phyloP scores from a whole-genome alignment of 805 yeast genomes.

The Starmera pachycereana region DNA sequence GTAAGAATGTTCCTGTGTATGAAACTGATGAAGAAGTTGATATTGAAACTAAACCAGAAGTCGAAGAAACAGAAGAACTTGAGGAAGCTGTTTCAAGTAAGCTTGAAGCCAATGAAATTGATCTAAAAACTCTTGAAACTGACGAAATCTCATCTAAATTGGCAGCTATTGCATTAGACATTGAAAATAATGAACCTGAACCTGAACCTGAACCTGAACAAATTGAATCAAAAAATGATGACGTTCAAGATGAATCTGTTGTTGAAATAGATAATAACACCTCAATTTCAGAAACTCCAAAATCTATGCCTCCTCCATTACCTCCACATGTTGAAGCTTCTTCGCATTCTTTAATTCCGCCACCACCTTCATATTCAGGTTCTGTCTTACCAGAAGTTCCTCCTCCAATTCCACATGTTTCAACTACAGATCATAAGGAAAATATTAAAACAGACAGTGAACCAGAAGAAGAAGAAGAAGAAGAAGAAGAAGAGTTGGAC shows the following conservation, averaged over 20 bases:
- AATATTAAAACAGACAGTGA: background rate
- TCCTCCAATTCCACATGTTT: conserved; percentile 2
- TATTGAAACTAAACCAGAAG: conserved; percentile 2
- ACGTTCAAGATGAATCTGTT: conserved; percentile 1
- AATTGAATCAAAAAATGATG: conserved; percentile 7
- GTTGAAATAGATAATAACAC: background rate
- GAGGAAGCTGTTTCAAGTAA: background rate
- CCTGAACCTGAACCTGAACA: background rate
- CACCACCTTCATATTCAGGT: background rate
- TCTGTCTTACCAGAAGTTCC: conserved; percentile 7
- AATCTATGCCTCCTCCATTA: conserved; percentile 2
- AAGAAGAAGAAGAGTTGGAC: conserved; percentile 1
- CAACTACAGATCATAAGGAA: conserved; percentile 15
- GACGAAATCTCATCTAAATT: background rate
- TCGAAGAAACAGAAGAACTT: background rate
- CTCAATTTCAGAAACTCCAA: conserved; percentile 1
- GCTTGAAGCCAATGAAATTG: background rate
- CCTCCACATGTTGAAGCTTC: conserved; percentile 9
- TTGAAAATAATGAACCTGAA: background rate
- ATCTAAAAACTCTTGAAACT: background rate
- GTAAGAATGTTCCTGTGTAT: conserved; percentile 3
- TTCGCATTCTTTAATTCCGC: conserved; percentile 9
- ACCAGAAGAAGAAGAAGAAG: too few species aligned
- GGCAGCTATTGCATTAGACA: background rate
- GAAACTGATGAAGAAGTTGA: conserved; percentile 7